A percentile compares a stretch with the other conserved stretches of the same genome.
Evolutionary conservation across 1,139 yeast species (phyloP).

Genomic region (Geotrichum phurueaensis): DNA sequence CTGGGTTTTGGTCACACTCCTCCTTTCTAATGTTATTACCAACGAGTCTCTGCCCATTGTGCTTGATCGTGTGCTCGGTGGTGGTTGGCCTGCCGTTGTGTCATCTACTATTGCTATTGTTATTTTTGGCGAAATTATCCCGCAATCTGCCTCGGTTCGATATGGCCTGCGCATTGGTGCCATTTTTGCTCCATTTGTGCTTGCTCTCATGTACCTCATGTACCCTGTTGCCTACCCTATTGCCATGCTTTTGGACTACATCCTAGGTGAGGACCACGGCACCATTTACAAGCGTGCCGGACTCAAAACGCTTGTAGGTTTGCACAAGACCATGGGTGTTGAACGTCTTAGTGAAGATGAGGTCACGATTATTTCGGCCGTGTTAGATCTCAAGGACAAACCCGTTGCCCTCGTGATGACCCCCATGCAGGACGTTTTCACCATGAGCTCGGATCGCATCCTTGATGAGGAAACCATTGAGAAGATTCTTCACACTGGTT

Average conservation of each 20-base stretch:
- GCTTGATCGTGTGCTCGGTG: conserved; percentile 85
- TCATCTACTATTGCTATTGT: conserved; percentile 89
- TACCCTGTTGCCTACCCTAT: conserved; percentile 92
- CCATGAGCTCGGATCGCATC: conserved; percentile 78
- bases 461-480: conserved; percentile 82
- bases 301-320: conserved; percentile 82
- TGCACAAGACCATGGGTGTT: conserved; percentile 93
- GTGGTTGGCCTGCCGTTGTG: conserved; percentile 97
- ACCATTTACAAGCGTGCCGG: conserved; percentile 91
- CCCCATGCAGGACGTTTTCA: conserved; percentile 84
- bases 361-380: conserved; percentile 92
- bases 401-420: conserved; percentile 87
- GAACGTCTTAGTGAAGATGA: conserved; percentile 79
- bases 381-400: conserved; percentile 87
- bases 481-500: conserved; percentile 88
- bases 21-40: conserved; percentile 77
- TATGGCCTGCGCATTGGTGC: conserved; percentile 92
- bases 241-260: conserved; percentile 70
- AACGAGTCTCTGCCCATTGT: conserved; percentile 94
- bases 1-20: conserved; percentile 92
- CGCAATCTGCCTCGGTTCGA: conserved; percentile 87
- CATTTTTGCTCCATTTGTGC: conserved; percentile 81
- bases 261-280: conserved; percentile 94
- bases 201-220: conserved; percentile 77
- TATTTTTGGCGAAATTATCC: conserved; percentile 92